Percentiles rank a stretch among this genome's conserved stretches.
phyloP scores from a whole-genome alignment of 2,329 filamentous ascomycete genomes.

The Aspergillus vadensis region DNA sequence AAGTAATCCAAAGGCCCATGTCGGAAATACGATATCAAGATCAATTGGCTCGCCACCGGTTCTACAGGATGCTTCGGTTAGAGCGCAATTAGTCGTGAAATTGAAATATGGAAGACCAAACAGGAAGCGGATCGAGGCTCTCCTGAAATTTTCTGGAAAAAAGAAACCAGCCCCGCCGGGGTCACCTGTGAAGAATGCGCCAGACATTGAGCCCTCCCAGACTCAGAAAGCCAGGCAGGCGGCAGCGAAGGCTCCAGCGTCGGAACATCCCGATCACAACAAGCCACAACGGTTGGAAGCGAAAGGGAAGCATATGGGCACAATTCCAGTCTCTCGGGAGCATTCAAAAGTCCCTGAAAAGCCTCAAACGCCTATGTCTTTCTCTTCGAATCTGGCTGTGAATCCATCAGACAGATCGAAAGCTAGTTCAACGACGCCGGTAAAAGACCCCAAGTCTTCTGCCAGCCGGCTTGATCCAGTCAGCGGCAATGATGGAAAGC shows the following conservation, averaged over 20 bases:
- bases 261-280: constrained; percentile 14
- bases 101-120: constrained; percentile 56
- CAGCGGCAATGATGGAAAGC: constrained; percentile 42
- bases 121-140: constrained; percentile 49
- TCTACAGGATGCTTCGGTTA: constrained; percentile 14
- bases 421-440: constrained; percentile 42
- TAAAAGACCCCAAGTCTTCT: constrained; percentile 43
- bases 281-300: constrained; percentile 22
- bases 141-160: constrained; percentile 48
- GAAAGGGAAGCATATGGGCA: constrained; percentile 24
- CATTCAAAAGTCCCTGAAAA: constrained; percentile 42
- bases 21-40: constrained; percentile 6
- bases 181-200: constrained; percentile 28
- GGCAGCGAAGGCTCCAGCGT: constrained; percentile 12
- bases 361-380: constrained; percentile 37
- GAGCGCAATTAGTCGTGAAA: constrained; percentile 47
- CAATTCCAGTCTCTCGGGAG: constrained; percentile 33
- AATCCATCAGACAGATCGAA: constrained; percentile 28
- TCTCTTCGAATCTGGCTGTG: constrained; percentile 38
- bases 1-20: constrained; percentile 6
- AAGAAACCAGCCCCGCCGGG: constrained; percentile 31
- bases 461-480: constrained; percentile 44
- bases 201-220: constrained; percentile 23
- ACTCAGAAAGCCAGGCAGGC: constrained; percentile 23
- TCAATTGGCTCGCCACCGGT: constrained; percentile 12